phyloP scores from a whole-genome alignment of 768 basidiomycete genomes.

The Xerocomellus amylosporus region DNA sequence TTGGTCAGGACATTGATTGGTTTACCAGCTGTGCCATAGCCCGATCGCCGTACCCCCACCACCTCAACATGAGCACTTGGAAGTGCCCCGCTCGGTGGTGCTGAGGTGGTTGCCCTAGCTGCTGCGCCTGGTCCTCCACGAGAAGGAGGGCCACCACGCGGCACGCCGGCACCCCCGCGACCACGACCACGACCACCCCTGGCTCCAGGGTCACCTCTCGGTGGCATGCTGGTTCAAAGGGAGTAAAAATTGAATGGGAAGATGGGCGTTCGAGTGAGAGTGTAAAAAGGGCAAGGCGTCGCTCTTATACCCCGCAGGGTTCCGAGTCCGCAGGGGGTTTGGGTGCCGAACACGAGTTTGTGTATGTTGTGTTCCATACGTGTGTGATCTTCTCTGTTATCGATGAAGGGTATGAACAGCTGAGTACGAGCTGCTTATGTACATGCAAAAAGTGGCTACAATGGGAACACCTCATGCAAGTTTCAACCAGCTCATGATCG shows the following conservation, averaged over 20 bases:
- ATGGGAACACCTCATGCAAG: slow-evolving; percentile 11
- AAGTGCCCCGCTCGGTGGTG: slow-evolving; percentile 33
- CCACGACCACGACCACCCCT: slow-evolving; percentile 27
- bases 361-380: slow-evolving; percentile 22
- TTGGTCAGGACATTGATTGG: slow-evolving; percentile 48
- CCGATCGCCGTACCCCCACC: slow-evolving; percentile 67
- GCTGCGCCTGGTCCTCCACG: slow-evolving; percentile 26
- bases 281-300: background rate
- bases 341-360: slow-evolving; percentile 21
- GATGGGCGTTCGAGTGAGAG: slow-evolving; percentile 21
- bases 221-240: slow-evolving; percentile 37
- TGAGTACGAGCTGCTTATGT: background rate
- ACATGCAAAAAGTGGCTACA: slow-evolving; percentile 7
- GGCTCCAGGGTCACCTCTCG: slow-evolving; percentile 27
- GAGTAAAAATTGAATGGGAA: background rate
- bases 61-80: slow-evolving; percentile 42
- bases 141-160: slow-evolving; percentile 13
- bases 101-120: slow-evolving; percentile 16
- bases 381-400: slow-evolving; percentile 17
- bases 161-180: slow-evolving; percentile 18
- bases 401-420: slow-evolving; percentile 12
- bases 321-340: too few relatives aligned
- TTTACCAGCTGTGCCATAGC: slow-evolving; percentile 57
- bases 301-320: slow-evolving; percentile 20
- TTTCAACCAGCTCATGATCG: slow-evolving; percentile 64